phyloP scores from a whole-genome alignment of 148 eudicot genomes.

The Nyssa sinensis region DNA sequence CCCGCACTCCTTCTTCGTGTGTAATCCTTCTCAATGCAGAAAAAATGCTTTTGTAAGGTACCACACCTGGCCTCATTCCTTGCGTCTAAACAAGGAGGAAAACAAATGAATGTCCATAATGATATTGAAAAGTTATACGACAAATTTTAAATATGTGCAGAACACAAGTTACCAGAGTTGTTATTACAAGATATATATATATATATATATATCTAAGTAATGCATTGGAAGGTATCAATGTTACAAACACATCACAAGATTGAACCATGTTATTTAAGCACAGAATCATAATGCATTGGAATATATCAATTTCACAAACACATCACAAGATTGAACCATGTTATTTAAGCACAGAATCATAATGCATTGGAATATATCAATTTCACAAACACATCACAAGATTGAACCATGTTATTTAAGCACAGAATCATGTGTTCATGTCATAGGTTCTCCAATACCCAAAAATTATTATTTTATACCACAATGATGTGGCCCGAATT shows the following conservation, averaged over 20 bases:
- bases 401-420: not conserved
- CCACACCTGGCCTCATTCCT: conserved; percentile 79
- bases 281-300: not conserved
- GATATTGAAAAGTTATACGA: not conserved
- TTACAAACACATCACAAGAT: too few relatives aligned
- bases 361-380: too few relatives aligned
- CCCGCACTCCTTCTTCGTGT: conserved; percentile 77
- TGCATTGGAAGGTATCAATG: too few relatives aligned
- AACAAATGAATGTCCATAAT: not conserved
- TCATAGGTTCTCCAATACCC: not conserved
- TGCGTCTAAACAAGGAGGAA: conserved; percentile 60
- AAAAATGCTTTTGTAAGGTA: conserved; percentile 72
- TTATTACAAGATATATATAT: too few relatives aligned
- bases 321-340: not conserved
- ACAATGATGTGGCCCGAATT: not conserved
- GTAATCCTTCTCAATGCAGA: conserved; percentile 79
- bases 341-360: not conserved
- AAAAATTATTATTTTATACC: not conserved
- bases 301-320: not conserved
- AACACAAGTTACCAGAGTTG: not conserved
- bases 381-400: not conserved
- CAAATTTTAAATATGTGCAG: not conserved
- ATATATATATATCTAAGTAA: too few relatives aligned
- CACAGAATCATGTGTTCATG: not conserved
- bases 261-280: too few relatives aligned